These are phyloP conservation scores for Rhizophora apiculata DNA, from an alignment of 345 rosid species.

Conservation along the genomic window DNA sequence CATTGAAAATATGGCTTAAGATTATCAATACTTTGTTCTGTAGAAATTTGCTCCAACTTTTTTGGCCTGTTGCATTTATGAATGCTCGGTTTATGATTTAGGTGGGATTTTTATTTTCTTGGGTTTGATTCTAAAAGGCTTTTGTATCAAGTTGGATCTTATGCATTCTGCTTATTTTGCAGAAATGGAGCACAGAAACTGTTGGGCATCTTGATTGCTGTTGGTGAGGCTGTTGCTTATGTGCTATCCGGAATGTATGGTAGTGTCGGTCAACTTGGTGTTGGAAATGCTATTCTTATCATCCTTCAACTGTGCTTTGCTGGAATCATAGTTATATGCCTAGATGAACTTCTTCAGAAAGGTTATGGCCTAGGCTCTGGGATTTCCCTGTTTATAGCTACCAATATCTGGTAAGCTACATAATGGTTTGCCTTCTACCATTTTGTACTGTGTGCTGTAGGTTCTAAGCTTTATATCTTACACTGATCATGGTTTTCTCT, in stretches of 20 bases:
- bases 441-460: neutral
- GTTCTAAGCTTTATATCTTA: neutral
- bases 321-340: slow-evolving; percentile 57
- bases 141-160: too few relatives aligned
- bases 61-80: too few relatives aligned
- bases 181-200: slow-evolving; percentile 68
- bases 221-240: slow-evolving; percentile 63
- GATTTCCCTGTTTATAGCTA: slow-evolving; percentile 61
- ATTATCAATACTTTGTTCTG: too few relatives aligned
- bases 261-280: slow-evolving; percentile 60
- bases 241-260: slow-evolving; percentile 70
- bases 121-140: too few relatives aligned
- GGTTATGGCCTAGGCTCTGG: slow-evolving; percentile 69
- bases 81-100: too few relatives aligned
- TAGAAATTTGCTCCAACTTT: too few relatives aligned
- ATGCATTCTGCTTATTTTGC: slow-evolving; percentile 7
- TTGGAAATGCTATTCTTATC: slow-evolving; percentile 57
- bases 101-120: too few relatives aligned
- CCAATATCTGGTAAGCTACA: slow-evolving; percentile 57
- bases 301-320: slow-evolving; percentile 46
- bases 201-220: slow-evolving; percentile 61
- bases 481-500: slow-evolving; percentile 2
- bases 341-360: slow-evolving; percentile 65
- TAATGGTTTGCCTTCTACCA: neutral
- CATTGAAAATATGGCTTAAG: too few relatives aligned